Conservation (phyloP, 495 filamentous ascomycete species). For the Penicillium chermesinum region DNA sequence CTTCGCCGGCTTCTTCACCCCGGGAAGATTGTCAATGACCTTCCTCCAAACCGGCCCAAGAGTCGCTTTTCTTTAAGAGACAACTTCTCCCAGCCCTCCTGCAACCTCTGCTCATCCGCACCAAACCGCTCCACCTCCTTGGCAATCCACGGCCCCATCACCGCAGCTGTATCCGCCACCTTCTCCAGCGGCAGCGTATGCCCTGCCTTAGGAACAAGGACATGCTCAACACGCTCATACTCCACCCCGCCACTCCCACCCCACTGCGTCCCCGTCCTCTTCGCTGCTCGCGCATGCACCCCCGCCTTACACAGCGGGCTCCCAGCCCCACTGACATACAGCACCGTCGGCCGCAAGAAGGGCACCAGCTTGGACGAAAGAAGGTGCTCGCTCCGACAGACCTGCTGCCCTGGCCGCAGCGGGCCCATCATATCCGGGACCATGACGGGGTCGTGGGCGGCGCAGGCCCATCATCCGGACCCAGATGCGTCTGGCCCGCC, state of each 20-base stretch:
- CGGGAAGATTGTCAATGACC: neutral
- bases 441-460: slow-evolving; percentile 4
- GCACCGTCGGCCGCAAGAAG: slow-evolving; percentile 55
- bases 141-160: slow-evolving; percentile 9
- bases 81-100: neutral
- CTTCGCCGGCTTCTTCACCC: neutral
- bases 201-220: neutral
- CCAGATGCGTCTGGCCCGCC: neutral
- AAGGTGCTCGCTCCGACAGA: slow-evolving; percentile 58
- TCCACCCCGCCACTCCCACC: neutral
- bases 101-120: slow-evolving; percentile 5
- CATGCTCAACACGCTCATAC: neutral
- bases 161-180: slow-evolving; percentile 41
- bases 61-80: neutral
- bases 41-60: neutral
- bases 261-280: neutral
- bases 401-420: neutral
- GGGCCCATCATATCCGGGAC: slow-evolving; percentile 29
- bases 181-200: slow-evolving; percentile 70
- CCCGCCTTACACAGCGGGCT: neutral
- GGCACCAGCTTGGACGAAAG: slow-evolving; percentile 52
- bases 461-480: neutral
- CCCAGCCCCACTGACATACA: neutral
- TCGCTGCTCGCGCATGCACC: neutral
- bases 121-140: slow-evolving; percentile 1